A percentile compares a stretch with the other conserved stretches of the same genome.
phyloP scores from a whole-genome alignment of 306 rosid species.

The Begonia loranthoides region DNA sequence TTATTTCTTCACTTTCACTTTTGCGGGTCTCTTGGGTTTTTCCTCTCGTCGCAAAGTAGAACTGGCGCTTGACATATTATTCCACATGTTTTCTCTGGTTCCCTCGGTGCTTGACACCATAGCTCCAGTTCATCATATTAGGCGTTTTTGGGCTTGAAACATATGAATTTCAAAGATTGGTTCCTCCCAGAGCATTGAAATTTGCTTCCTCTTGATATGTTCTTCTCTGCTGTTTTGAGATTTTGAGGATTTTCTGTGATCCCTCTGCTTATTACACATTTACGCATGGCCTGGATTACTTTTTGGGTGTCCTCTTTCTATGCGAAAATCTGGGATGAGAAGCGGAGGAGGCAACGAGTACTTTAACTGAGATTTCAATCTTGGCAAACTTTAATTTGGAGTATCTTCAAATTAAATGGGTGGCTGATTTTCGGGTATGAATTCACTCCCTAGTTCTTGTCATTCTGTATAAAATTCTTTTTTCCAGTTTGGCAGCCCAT shows the following conservation, averaged over 20 bases:
- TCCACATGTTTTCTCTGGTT: conserved; percentile 44
- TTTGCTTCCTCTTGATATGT: background rate
- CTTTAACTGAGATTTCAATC: conserved; percentile 12
- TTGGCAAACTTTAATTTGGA: conserved; percentile 4
- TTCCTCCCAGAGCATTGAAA: conserved; percentile 11
- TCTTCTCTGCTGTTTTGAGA: background rate
- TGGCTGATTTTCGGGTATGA: conserved; percentile 8
- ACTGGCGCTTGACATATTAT: conserved; percentile 27
- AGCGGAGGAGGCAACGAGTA: conserved; percentile 3
- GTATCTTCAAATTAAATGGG: conserved; percentile 2
- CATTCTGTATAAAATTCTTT: conserved; percentile 14
- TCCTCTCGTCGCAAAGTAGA: conserved; percentile 24
- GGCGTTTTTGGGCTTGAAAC: conserved; percentile 16
- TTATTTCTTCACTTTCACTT: conserved; percentile 12
- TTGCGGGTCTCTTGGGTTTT: conserved; percentile 22
- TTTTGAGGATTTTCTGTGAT: background rate
- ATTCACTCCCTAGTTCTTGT: conserved; percentile 14
- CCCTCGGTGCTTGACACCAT: conserved; percentile 61
- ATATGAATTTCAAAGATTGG: conserved; percentile 12
- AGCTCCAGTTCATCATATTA: conserved; percentile 45
- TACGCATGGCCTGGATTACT: background rate
- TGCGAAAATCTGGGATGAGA: conserved; percentile 18
- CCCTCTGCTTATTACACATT: conserved; percentile 12
- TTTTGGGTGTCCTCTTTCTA: background rate
- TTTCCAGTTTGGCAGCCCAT: background rate